A percentile compares a stretch with the other conserved stretches of the same genome.
These are phyloP conservation scores for Astragalus membranaceus DNA, from an alignment of 306 rosid species.

Conservation along the genomic window DNA sequence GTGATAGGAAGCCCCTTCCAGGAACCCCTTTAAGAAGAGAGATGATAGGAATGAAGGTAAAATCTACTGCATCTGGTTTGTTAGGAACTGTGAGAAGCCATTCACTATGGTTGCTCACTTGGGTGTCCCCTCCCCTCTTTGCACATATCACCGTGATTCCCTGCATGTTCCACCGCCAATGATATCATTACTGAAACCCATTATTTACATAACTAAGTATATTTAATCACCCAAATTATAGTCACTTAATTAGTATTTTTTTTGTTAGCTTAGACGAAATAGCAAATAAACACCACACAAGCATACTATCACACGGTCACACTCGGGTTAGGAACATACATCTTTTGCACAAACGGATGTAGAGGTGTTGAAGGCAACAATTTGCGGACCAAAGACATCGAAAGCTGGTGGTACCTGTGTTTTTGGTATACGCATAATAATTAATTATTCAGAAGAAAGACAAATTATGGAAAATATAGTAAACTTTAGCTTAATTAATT, in stretches of 20 bases:
- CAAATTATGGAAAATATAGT: neutral
- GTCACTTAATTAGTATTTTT: no score
- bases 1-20: slow-evolving; percentile 80
- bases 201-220: neutral
- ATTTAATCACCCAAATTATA: neutral
- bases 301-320: no score
- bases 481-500: neutral
- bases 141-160: slow-evolving; percentile 70
- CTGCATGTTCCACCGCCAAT: no score
- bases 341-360: slow-evolving; percentile 56
- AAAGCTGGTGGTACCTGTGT: slow-evolving; percentile 80
- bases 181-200: neutral
- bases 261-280: no score
- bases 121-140: slow-evolving; percentile 70
- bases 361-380: slow-evolving; percentile 38
- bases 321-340: slow-evolving; percentile 33
- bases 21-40: slow-evolving; percentile 74
- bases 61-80: slow-evolving; percentile 62
- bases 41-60: slow-evolving; percentile 66
- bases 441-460: slow-evolving; percentile 2
- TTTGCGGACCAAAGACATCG: slow-evolving; percentile 56
- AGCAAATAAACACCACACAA: no score
- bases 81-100: slow-evolving; percentile 73
- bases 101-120: slow-evolving; percentile 55
- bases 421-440: no score